Evolutionary conservation across 768 basidiomycete genomes (phyloP).

Genomic region (Mycena amicta): DNA sequence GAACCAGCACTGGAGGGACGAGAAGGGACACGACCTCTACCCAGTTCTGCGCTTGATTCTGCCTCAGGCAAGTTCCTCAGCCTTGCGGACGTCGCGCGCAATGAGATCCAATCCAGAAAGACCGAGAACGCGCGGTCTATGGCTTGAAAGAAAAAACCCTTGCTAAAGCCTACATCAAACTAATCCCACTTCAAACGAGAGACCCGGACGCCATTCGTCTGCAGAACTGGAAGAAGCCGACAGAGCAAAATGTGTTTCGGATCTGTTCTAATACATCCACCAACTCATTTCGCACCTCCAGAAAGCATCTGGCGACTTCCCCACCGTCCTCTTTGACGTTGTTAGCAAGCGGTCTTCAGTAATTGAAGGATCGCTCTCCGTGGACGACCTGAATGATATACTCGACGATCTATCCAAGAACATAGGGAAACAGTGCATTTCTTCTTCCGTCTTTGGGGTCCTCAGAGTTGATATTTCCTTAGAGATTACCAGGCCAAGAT

Average conservation of each 20-base stretch:
- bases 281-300: slow-evolving; percentile 29
- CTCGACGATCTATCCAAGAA: slow-evolving; percentile 77
- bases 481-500: slow-evolving; percentile 80
- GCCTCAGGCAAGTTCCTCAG: slow-evolving; percentile 64
- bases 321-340: slow-evolving; percentile 84
- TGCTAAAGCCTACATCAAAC: slow-evolving; percentile 88
- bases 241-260: slow-evolving; percentile 60
- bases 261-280: background rate
- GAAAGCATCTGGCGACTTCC: slow-evolving; percentile 84
- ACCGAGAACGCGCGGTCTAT: slow-evolving; percentile 89
- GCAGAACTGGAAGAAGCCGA: slow-evolving; percentile 88
- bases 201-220: slow-evolving; percentile 83
- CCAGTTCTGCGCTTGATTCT: slow-evolving; percentile 87
- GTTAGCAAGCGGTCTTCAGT: slow-evolving; percentile 83
- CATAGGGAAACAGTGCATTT: slow-evolving; percentile 76
- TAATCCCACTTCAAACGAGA: slow-evolving; percentile 80
- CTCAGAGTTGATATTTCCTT: slow-evolving; percentile 10
- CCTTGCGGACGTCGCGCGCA: background rate
- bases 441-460: too few species aligned
- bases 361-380: slow-evolving; percentile 68
- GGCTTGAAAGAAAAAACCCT: slow-evolving; percentile 94
- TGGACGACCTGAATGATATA: slow-evolving; percentile 82
- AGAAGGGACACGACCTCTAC: slow-evolving; percentile 87
- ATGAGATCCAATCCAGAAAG: slow-evolving; percentile 77
- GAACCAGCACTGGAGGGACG: slow-evolving; percentile 82